These are phyloP conservation scores for Gossypium arboreum DNA, from an alignment of 345 rosid species.

Conservation along the genomic window DNA sequence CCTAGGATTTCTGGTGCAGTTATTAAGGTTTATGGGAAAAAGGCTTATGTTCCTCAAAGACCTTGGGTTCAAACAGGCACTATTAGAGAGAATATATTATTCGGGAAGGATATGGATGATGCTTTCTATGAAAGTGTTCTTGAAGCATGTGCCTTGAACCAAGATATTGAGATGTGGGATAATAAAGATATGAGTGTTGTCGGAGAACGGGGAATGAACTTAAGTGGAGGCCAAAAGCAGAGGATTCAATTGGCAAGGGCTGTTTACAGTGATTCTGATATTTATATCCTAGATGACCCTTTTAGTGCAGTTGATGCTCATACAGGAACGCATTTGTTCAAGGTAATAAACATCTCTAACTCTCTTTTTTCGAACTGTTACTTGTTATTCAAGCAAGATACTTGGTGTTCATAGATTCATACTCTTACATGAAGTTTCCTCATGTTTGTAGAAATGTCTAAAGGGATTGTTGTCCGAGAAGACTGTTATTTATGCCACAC, in stretches of 20 bases:
- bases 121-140: constrained; percentile 44
- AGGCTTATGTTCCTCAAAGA: constrained; percentile 70
- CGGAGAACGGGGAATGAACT: constrained; percentile 74
- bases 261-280: constrained; percentile 62
- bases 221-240: constrained; percentile 93
- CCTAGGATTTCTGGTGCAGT: constrained; percentile 51
- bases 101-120: constrained; percentile 54
- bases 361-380: not conserved
- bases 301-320: constrained; percentile 85
- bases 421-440: not conserved
- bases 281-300: constrained; percentile 76
- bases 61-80: constrained; percentile 88
- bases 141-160: constrained; percentile 60
- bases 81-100: constrained; percentile 60
- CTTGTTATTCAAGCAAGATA: not conserved
- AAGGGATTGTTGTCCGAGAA: constrained; percentile 34
- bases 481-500: constrained; percentile 62
- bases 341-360: constrained; percentile 35
- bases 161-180: constrained; percentile 51
- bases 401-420: not conserved
- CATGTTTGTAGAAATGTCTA: constrained; percentile 8
- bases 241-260: constrained; percentile 77
- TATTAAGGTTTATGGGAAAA: constrained; percentile 42
- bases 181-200: constrained; percentile 75
- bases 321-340: constrained; percentile 60